Percentiles rank a stretch among this genome's conserved stretches.
phyloP scores from a whole-genome alignment of 345 rosid species.

The Cardamine occulta region DNA sequence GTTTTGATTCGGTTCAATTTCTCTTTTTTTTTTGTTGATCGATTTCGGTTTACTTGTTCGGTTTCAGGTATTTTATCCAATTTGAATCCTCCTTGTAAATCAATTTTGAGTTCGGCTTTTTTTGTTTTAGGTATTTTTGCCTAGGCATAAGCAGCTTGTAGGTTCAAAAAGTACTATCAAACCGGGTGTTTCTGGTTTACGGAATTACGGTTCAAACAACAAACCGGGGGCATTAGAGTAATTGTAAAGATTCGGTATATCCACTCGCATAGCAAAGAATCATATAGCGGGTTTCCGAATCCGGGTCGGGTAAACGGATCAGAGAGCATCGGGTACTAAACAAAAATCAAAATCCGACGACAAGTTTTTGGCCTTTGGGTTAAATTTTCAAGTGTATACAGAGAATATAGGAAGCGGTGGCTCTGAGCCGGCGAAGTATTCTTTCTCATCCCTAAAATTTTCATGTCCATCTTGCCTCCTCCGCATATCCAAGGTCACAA shows the following conservation, averaged over 20 bases:
- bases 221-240: background rate
- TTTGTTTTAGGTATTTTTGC: too few species aligned
- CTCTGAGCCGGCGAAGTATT: conserved; percentile 42
- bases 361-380: background rate
- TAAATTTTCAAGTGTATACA: background rate
- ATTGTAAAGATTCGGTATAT: conserved; percentile 21
- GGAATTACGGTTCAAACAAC: too few species aligned
- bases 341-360: background rate
- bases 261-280: conserved; percentile 16
- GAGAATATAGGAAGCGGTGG: conserved; percentile 39
- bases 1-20: too few species aligned
- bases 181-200: too few species aligned
- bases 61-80: too few species aligned
- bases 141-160: too few species aligned
- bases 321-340: background rate
- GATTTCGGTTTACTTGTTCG: too few species aligned
- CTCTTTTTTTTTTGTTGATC: too few species aligned
- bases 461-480: conserved; percentile 97
- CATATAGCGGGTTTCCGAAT: background rate
- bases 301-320: conserved; percentile 27
- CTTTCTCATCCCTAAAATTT: conserved; percentile 47
- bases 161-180: too few species aligned
- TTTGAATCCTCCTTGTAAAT: too few species aligned
- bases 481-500: conserved; percentile 58
- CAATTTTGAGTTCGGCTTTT: too few species aligned